These are phyloP conservation scores for Nakazawaea ernobii DNA, from an alignment of 805 yeast genomes.

Conservation along the genomic window DNA sequence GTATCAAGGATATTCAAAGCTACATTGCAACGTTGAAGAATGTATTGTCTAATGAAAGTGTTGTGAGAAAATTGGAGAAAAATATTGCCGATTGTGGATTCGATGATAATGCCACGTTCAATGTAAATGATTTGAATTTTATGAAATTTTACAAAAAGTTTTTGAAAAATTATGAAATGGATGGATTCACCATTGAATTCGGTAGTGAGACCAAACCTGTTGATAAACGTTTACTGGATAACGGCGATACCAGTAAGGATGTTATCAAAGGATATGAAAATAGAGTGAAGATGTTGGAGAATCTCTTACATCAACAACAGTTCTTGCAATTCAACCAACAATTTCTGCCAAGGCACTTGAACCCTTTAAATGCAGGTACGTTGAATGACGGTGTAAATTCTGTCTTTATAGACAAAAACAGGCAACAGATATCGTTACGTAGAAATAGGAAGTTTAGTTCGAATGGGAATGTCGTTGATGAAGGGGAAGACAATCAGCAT, in stretches of 20 bases:
- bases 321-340: slow-evolving; percentile 43
- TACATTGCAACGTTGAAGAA: slow-evolving; percentile 32
- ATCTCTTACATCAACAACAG: slow-evolving; percentile 68
- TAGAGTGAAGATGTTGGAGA: slow-evolving; percentile 73
- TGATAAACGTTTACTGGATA: slow-evolving; percentile 1
- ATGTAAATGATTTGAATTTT: slow-evolving; percentile 25
- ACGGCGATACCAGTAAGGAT: slow-evolving; percentile 28
- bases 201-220: slow-evolving; percentile 26
- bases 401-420: neutral
- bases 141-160: slow-evolving; percentile 35
- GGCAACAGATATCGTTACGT: slow-evolving; percentile 2
- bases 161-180: slow-evolving; percentile 38
- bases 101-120: slow-evolving; percentile 23
- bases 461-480: neutral
- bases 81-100: slow-evolving; percentile 32
- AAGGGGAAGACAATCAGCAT: slow-evolving; percentile 6
- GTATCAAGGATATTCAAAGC: slow-evolving; percentile 22
- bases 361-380: slow-evolving; percentile 4
- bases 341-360: slow-evolving; percentile 13
- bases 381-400: slow-evolving; percentile 13
- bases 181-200: slow-evolving; percentile 22
- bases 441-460: slow-evolving; percentile 6
- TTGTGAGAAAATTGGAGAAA: slow-evolving; percentile 29
- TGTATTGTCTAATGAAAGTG: slow-evolving; percentile 23
- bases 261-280: slow-evolving; percentile 58